Evolutionary conservation across 164 flowering plant species (phyloP), one percentile per base, ranked within the genome.

Genomic region (Hamamelis virginiana): DNA sequence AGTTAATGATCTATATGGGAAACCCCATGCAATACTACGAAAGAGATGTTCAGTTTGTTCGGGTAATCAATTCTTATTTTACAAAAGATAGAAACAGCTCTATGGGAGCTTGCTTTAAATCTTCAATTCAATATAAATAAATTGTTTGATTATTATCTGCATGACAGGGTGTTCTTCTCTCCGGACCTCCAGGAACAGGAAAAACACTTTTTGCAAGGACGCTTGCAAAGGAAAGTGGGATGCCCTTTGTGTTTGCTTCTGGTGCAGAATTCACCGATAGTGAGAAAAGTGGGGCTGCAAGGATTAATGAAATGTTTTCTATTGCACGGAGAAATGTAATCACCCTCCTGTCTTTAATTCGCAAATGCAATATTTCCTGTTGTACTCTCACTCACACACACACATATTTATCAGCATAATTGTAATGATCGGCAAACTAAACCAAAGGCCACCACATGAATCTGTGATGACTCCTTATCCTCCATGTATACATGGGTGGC

Each of bases 111-210:
- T 45, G 23, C 10, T 19, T 56, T 64, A 8, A 62, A 33, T 14
- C 9, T 50, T n/a, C 13, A 15, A 64, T 33, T 12, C 16, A 28
- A 47, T 44, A 8, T n/a, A 10, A 19, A 44, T 41, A 45, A 51
- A 45, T 12, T 70, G 59, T 48, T 43, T 65, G 45, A 33, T 67
- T 22, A 57, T 21, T 66, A 41, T 33, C 19, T 51, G 65, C 28
- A 47, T 73, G 68, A 57, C 84, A 95, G 98, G 98, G 98, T 73
- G 91, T 95, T 72, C 97, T 95, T 80, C 87, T 95, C 15, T 89
- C 92, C 74, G 98, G 98, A 59, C 98, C 98, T 59, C 98, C 98
- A 69, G 98, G 98, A 64, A 95, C 98, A 11, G 98, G 98, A 15
- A 95, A 95, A 84, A 95, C 98, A 69, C 96, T 92, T 57, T 95